These are phyloP conservation scores for Yarrowia sp. DNA, from an alignment of 805 yeast genomes.

Conservation along the genomic window DNA sequence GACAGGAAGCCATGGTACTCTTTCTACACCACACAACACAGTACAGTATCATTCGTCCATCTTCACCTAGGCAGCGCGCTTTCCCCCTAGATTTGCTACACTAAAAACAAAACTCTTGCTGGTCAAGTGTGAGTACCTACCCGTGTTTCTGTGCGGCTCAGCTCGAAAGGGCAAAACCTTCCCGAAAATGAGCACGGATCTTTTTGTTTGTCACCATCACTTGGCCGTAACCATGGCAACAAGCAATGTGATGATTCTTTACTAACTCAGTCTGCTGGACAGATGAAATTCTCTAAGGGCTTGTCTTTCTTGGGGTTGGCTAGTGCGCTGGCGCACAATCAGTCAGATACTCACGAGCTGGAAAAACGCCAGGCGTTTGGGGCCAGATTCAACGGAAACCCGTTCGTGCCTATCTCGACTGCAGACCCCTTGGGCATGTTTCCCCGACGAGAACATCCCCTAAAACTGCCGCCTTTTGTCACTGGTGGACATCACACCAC, in stretches of 20 bases:
- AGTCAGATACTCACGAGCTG: background rate
- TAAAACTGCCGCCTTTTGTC: conserved; percentile 13
- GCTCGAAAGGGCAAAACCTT: conserved; percentile 5
- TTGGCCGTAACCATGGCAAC: background rate
- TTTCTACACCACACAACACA: background rate
- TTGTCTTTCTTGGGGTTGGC: conserved; percentile 15
- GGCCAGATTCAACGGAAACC: conserved; percentile 26
- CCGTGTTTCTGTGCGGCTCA: too few species aligned
- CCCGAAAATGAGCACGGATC: background rate
- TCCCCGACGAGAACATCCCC: conserved; percentile 23
- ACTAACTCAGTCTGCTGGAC: conserved; percentile 25
- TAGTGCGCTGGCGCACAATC: conserved; percentile 22
- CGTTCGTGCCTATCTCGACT: conserved; percentile 28
- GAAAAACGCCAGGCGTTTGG: conserved; percentile 21
- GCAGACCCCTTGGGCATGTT: conserved; percentile 17
- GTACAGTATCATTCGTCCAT: background rate
- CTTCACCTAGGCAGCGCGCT: conserved; percentile 12
- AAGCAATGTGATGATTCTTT: too few species aligned
- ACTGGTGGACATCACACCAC: background rate
- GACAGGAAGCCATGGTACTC: background rate
- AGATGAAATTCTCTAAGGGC: conserved; percentile 24
- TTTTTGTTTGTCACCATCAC: too few species aligned
- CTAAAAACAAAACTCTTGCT: conserved; percentile 1
- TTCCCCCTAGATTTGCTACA: conserved; percentile 15
- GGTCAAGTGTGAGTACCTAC: conserved; percentile 21